Percentiles rank a stretch among this genome's conserved stretches.
Conservation (phyloP, 257 asterid genomes). For the Solanum lycopersicoides region DNA sequence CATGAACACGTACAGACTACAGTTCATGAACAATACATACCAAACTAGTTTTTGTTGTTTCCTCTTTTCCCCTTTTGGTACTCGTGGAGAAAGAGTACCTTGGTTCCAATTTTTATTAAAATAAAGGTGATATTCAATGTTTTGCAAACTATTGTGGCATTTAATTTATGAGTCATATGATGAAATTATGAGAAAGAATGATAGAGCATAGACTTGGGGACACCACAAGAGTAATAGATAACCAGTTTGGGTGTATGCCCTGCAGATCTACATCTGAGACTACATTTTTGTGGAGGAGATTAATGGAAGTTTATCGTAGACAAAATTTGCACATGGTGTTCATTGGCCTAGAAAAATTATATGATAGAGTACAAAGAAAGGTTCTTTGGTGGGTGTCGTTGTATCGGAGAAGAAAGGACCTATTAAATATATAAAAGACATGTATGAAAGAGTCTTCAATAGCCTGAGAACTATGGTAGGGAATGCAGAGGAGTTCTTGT, state of each 20-base stretch:
- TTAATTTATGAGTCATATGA: neutral
- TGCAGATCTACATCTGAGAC: neutral
- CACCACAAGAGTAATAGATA: neutral
- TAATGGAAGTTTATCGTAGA: neutral
- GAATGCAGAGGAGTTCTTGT: neutral
- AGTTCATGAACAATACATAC: neutral
- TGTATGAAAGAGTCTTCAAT: neutral
- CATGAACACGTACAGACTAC: no score
- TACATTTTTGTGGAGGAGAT: neutral
- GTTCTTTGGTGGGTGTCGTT: neutral
- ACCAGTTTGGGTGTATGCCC: neutral
- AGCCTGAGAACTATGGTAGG: neutral
- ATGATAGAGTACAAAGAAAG: neutral
- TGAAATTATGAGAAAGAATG: neutral
- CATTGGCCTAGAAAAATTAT: neutral
- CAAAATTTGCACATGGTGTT: neutral
- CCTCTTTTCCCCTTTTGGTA: neutral
- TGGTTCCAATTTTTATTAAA: neutral
- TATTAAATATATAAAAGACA: neutral
- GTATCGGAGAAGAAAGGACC: neutral
- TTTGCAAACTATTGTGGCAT: neutral
- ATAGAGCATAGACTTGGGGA: neutral
- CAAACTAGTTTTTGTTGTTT: neutral
- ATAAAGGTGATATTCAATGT: neutral
- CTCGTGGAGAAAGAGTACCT: neutral